A percentile compares a stretch with the other conserved stretches of the same genome.
Evolutionary conservation across 805 yeast species (phyloP).

Genomic region (Sporopachydermia lactativora): DNA sequence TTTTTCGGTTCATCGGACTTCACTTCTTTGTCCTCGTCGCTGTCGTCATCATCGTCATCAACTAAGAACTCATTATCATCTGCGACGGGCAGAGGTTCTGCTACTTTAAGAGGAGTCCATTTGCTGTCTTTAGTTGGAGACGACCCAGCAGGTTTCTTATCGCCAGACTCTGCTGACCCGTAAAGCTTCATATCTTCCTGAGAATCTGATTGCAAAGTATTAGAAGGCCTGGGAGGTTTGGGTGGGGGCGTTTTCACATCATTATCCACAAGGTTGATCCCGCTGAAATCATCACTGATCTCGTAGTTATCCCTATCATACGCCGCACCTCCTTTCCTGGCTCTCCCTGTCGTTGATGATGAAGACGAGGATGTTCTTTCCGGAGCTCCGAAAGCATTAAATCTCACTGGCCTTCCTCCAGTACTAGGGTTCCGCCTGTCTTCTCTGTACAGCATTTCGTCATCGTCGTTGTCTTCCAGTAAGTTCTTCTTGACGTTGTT

Average conservation of each 20-base stretch:
- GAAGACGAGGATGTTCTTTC: not conserved
- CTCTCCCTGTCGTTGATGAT: too few relatives aligned
- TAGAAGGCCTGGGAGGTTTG: constrained; percentile 18
- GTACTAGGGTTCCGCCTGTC: constrained; percentile 9
- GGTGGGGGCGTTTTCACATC: constrained; percentile 17
- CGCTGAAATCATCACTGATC: constrained; percentile 34
- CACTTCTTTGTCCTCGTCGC: constrained; percentile 2
- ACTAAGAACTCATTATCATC: constrained; percentile 35
- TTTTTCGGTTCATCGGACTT: not conserved
- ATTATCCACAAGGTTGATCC: constrained; percentile 29
- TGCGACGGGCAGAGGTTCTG: constrained; percentile 25
- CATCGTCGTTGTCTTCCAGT: constrained; percentile 25
- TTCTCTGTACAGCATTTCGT: constrained; percentile 12
- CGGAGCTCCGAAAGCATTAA: constrained; percentile 9
- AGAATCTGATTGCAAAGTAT: constrained; percentile 9
- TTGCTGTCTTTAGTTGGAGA: constrained; percentile 13
- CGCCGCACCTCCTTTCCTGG: too few relatives aligned
- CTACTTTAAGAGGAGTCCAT: constrained; percentile 30
- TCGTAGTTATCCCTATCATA: constrained; percentile 44
- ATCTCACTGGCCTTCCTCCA: constrained; percentile 6
- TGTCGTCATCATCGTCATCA: constrained; percentile 34
- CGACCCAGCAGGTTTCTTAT: constrained; percentile 3
- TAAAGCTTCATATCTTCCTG: not conserved
- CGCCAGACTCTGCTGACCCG: constrained; percentile 3
- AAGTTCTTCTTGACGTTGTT: constrained; percentile 45